Percentiles rank a stretch among this genome's conserved stretches.
Conservation (phyloP, 306 rosid genomes). For the Argentina anserina region DNA sequence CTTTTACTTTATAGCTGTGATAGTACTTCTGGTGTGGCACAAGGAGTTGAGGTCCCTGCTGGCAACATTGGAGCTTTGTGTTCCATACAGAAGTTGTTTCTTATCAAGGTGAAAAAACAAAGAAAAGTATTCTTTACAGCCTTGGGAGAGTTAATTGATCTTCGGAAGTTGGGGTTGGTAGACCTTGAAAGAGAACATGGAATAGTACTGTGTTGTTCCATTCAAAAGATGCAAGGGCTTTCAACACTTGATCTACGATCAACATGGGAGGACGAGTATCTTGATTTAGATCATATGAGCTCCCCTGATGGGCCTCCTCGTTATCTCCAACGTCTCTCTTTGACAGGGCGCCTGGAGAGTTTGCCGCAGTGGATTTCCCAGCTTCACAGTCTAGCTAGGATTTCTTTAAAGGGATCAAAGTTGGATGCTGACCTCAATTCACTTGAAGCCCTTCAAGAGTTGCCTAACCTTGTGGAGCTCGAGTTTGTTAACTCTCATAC, state of each 20-base stretch:
- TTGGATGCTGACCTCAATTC: neutral
- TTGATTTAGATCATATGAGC: constrained; percentile 2
- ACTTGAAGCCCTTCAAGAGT: neutral
- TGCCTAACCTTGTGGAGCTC: constrained; percentile 11
- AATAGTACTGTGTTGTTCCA: neutral
- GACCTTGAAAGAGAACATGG: neutral
- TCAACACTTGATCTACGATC: constrained; percentile 5
- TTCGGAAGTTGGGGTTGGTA: constrained; percentile 7
- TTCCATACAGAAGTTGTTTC: constrained; percentile 8
- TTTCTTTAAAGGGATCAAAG: constrained; percentile 8
- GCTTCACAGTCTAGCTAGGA: neutral
- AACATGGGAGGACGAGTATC: neutral
- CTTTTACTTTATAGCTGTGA: constrained; percentile 7
- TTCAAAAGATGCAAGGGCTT: neutral
- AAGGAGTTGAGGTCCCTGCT: neutral
- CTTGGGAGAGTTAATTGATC: neutral
- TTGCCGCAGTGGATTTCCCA: neutral
- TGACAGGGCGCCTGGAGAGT: neutral
- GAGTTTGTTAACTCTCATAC: neutral
- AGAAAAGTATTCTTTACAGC: neutral
- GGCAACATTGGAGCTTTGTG: constrained; percentile 11
- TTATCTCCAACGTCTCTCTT: neutral
- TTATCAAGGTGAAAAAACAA: neutral
- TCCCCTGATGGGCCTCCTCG: neutral
- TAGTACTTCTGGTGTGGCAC: neutral